Evolutionary conservation across 2,329 filamentous ascomycete genomes (phyloP), one percentile per base, ranked within the genome.

Genomic region (Colletotrichum chlorophyti): DNA sequence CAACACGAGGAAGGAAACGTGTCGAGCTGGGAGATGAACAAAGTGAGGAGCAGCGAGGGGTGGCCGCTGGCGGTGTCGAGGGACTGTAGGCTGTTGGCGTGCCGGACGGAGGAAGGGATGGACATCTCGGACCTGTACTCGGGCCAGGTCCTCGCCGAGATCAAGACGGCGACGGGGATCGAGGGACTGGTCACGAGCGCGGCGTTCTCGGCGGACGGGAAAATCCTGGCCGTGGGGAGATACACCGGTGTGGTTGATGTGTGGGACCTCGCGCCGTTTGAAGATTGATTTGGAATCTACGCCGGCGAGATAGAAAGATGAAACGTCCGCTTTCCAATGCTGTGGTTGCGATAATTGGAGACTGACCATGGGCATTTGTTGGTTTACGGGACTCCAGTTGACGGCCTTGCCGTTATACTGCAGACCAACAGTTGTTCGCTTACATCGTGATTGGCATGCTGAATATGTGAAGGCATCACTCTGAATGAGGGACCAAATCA

Each of bases 31-130:
- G 68, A 69, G 50, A 66, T 78, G 31, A 66, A 70, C 51, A 57
- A 66, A 3, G 66, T 71, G n/a, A 67, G 76, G 15, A 35, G 41
- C 41, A 59, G 35, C 12, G 76, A 78, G 58, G 76, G 75, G 23
- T 78, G 74, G 74, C 75, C 76, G 17, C 63, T 78, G 48, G 68
- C 66, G 32, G 67, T 77, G 27, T 78, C 76, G 4, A 65, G 72
- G 2, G 73, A 78, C 58, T 70, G 70, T 21, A 61, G 69, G 38
- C 75, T 70, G 60, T 66, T 78, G 65, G 68, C 65, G 15, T 75
- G 72, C 60, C 68, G 76, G 57, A 78, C 72, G 0, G 76, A 78
- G 49, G 69, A 71, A 4, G 76, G 76, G 6, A 72, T 78, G 49
- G 76, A 78, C 19, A 63, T 78, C 15, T 74, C 74, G 65, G 73